Evolutionary conservation across 805 yeast species (phyloP).

Genomic region (Candida nitratophila): DNA sequence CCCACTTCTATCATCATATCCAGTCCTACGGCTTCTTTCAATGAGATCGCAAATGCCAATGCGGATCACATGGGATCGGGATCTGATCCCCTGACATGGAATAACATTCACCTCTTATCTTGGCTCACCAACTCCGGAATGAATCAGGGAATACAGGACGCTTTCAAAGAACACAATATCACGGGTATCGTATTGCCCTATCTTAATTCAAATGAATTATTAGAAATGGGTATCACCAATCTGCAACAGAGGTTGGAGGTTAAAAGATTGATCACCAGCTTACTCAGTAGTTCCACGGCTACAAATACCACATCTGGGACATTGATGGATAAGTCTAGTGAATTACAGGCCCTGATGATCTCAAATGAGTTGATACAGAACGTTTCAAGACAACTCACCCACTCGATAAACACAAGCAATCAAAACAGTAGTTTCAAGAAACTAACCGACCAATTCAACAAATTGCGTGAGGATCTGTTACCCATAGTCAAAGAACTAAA

Average conservation of each 20-base stretch:
- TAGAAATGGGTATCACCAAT: constrained; percentile 58
- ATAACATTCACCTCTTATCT: constrained; percentile 21
- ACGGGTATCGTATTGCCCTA: constrained; percentile 69
- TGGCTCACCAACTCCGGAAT: constrained; percentile 10
- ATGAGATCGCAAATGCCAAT: no score
- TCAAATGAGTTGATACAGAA: constrained; percentile 17
- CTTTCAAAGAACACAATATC: constrained; percentile 51
- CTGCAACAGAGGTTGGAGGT: constrained; percentile 52
- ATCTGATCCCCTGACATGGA: constrained; percentile 13
- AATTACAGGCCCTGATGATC: constrained; percentile 17
- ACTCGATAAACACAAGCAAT: constrained; percentile 7
- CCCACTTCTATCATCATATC: constrained; percentile 1
- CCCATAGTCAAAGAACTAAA: constrained; percentile 58
- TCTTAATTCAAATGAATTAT: constrained; percentile 61
- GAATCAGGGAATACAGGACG: not conserved
- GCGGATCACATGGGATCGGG: no score
- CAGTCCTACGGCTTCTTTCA: not conserved
- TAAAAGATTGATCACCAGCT: constrained; percentile 50
- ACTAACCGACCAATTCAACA: constrained; percentile 46
- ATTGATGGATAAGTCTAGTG: constrained; percentile 8
- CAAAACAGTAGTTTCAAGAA: constrained; percentile 17
- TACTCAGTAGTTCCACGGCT: constrained; percentile 29
- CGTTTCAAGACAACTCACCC: constrained; percentile 17
- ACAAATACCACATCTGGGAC: constrained; percentile 6
- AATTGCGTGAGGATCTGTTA: constrained; percentile 55